A percentile compares a stretch with the other conserved stretches of the same genome.
These are phyloP conservation scores for Leishmania arabica DNA, from an alignment of 208 protist species.

Conservation along the genomic window DNA sequence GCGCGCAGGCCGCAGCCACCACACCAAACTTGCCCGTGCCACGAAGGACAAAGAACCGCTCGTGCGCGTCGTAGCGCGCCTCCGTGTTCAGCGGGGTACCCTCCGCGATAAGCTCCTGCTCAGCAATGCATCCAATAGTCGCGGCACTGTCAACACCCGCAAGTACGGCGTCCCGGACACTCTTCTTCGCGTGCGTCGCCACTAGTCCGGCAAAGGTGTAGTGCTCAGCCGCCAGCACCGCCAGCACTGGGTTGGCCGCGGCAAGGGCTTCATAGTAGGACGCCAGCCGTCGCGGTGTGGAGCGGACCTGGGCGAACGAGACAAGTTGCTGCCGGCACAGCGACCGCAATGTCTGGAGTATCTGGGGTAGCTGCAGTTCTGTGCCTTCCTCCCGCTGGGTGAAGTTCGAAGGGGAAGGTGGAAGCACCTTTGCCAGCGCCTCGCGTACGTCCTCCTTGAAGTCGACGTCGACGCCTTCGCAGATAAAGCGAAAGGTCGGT, in stretches of 20 bases:
- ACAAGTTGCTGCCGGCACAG: constrained; percentile 58
- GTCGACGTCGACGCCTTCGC: constrained; percentile 84
- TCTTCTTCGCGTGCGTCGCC: constrained; percentile 60
- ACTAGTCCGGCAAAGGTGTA: constrained; percentile 85
- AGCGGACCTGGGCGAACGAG: constrained; percentile 83
- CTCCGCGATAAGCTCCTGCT: constrained; percentile 78
- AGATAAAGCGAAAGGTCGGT: constrained; percentile 84
- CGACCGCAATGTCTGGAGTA: constrained; percentile 62
- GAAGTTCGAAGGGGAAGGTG: constrained; percentile 59
- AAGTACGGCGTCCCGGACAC: constrained; percentile 49
- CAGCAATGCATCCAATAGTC: constrained; percentile 69
- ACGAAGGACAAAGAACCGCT: constrained; percentile 79
- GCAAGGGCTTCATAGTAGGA: constrained; percentile 84
- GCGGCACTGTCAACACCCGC: constrained; percentile 62
- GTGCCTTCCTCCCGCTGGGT: constrained; percentile 26
- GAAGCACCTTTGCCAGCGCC: constrained; percentile 53
- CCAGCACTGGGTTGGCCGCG: constrained; percentile 57
- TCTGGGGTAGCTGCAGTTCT: constrained; percentile 24
- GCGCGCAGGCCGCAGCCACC: constrained; percentile 62
- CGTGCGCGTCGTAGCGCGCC: constrained; percentile 75
- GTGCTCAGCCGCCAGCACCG: constrained; percentile 78
- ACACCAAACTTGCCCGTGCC: constrained; percentile 89
- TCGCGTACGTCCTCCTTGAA: constrained; percentile 80
- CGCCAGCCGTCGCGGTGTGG: constrained; percentile 64
- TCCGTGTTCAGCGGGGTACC: constrained; percentile 81